Evolutionary conservation across 108 stramenopile species (phyloP).

Genomic region (Licmophora abbreviata): DNA sequence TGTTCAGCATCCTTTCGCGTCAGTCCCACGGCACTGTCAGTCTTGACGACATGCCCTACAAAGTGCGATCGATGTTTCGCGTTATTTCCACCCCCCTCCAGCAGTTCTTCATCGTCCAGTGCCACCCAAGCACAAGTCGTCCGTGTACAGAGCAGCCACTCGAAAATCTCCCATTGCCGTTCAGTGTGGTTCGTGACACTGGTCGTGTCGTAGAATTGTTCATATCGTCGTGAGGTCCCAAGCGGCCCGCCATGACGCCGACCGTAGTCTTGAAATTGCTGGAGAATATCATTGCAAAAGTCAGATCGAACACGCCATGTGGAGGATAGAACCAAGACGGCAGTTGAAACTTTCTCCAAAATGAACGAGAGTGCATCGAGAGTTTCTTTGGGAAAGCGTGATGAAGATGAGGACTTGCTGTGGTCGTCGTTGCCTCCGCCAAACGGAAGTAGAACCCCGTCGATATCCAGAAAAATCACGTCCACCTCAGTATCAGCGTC

Average conservation of each 20-base stretch:
- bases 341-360: conserved; percentile 12
- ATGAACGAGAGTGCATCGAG: conserved; percentile 32
- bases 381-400: conserved; percentile 45
- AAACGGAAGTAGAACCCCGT: conserved; percentile 72
- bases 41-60: conserved; percentile 40
- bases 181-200: conserved; percentile 48
- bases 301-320: conserved; percentile 48
- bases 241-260: conserved; percentile 4
- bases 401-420: conserved; percentile 4
- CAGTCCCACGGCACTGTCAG: conserved; percentile 42
- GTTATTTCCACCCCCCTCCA: conserved; percentile 31
- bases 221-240: too few relatives aligned
- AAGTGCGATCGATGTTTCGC: conserved; percentile 11
- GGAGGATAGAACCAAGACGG: conserved; percentile 42
- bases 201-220: conserved; percentile 41
- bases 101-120: conserved; percentile 67
- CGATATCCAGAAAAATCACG: conserved; percentile 67
- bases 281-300: conserved; percentile 48
- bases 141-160: conserved; percentile 27
- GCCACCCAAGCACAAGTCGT: conserved; percentile 44
- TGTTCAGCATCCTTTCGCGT: conserved; percentile 28
- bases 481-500: background rate
- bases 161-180: conserved; percentile 56
- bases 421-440: conserved; percentile 7
- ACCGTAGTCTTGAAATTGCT: conserved; percentile 27